Evolutionary conservation across 768 basidiomycete genomes (phyloP).

Genomic region (Tylopilus rubrobrunneus): DNA sequence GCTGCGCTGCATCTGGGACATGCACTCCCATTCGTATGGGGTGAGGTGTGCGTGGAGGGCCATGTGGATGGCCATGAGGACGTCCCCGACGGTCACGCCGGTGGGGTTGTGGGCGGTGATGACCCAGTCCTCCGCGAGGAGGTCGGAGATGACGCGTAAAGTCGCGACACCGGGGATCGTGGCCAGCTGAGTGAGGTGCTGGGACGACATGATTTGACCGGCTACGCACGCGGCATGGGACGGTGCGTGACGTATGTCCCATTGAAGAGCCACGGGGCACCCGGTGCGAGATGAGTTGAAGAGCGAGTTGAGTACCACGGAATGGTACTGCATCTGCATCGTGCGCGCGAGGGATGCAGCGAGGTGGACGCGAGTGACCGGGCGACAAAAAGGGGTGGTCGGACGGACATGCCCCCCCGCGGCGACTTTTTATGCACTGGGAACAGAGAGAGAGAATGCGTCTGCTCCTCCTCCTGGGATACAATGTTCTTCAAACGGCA

Average conservation of each 20-base stretch:
- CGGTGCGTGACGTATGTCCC: conserved; percentile 50
- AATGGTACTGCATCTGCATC: conserved; percentile 21
- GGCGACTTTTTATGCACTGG: conserved; percentile 15
- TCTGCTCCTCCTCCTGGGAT: background rate
- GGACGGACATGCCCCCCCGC: background rate
- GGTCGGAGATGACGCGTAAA: conserved; percentile 43
- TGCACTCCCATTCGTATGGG: conserved; percentile 40
- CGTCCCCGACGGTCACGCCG: conserved; percentile 51
- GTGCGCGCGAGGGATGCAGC: conserved; percentile 2
- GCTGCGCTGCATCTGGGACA: conserved; percentile 39
- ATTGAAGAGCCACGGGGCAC: conserved; percentile 32
- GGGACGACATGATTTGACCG: conserved; percentile 1
- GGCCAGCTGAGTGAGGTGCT: conserved; percentile 38
- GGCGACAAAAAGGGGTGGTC: background rate
- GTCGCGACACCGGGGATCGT: conserved; percentile 38
- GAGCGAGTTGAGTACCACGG: conserved; percentile 15
- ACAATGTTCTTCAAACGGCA: background rate
- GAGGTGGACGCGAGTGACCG: background rate
- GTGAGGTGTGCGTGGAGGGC: conserved; percentile 37
- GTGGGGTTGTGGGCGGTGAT: conserved; percentile 38
- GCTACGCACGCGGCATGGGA: conserved; percentile 18
- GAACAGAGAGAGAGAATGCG: background rate
- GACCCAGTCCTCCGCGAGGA: conserved; percentile 42
- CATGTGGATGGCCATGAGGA: conserved; percentile 44
- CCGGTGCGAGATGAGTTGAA: conserved; percentile 13